Percentiles rank a stretch among this genome's conserved stretches.
Conservation (phyloP, 2,329 filamentous ascomycete genomes). For the Botryotinia narcissicola region DNA sequence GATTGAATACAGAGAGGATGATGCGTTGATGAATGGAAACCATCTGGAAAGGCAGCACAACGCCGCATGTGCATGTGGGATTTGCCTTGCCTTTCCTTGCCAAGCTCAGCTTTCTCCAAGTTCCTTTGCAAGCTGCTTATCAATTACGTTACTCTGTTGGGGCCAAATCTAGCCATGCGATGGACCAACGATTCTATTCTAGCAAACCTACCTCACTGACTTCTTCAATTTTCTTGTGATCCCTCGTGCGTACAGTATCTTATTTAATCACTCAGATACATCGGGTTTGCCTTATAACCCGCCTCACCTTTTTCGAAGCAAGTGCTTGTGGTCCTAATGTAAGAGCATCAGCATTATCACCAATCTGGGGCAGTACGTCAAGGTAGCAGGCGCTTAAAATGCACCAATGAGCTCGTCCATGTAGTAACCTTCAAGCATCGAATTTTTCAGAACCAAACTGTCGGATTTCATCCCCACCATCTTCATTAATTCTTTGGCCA, state of each 20-base stretch:
- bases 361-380: background rate
- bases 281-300: background rate
- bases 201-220: background rate
- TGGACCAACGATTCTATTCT: background rate
- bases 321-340: background rate
- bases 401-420: background rate
- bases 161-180: background rate
- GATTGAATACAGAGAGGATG: background rate
- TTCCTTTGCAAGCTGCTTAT: background rate
- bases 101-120: background rate
- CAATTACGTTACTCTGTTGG: background rate
- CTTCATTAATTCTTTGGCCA: background rate
- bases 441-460: background rate
- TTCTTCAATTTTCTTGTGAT: background rate
- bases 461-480: background rate
- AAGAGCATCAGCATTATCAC: background rate
- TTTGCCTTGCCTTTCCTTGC: background rate
- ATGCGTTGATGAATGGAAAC: background rate
- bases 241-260: background rate
- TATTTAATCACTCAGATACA: background rate
- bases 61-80: background rate
- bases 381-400: background rate
- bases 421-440: background rate
- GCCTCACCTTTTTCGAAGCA: background rate
- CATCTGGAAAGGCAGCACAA: background rate